Evolutionary conservation across 78 protist genomes (phyloP).

Genomic region (Emiliania huxleyi): DNA sequence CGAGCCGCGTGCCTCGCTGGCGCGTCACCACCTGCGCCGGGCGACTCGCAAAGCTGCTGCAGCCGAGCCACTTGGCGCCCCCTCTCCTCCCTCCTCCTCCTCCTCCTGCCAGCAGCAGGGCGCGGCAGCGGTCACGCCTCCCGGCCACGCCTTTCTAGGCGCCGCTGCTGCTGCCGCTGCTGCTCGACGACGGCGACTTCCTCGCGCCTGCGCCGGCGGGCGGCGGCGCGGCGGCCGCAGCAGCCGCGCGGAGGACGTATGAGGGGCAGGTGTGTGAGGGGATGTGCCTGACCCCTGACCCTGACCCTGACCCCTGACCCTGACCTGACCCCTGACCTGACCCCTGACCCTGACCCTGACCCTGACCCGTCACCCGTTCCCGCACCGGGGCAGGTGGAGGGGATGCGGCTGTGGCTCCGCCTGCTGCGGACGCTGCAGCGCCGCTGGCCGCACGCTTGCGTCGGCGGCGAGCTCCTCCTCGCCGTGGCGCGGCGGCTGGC

Average conservation of each 20-base stretch:
- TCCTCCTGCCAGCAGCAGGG: too few species aligned
- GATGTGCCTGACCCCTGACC: not conserved
- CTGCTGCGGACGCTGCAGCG: not conserved
- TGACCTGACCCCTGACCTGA: too few species aligned
- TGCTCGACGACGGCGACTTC: not conserved
- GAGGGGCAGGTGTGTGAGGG: too few species aligned
- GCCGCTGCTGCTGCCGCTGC: not conserved
- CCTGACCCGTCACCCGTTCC: too few species aligned
- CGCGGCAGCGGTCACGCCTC: too few species aligned
- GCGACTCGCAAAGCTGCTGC: not conserved
- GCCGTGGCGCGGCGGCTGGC: not conserved
- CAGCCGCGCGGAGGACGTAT: too few species aligned
- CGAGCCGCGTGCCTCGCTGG: not conserved
- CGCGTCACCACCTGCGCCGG: not conserved
- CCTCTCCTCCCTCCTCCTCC: too few species aligned
- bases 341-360: too few species aligned
- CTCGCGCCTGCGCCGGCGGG: not conserved
- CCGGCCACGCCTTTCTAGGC: not conserved
- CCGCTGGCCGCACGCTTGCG: not conserved
- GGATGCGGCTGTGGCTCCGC: not conserved
- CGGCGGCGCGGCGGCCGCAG: too few species aligned
- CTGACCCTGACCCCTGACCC: not conserved
- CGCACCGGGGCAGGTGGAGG: not conserved
- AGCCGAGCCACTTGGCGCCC: not conserved
- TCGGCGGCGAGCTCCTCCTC: not conserved